Evolutionary conservation across 1,284 basidiomycete species (phyloP), one percentile per base, ranked within the genome.

Genomic region (Exobasidium cylindrosporum): DNA sequence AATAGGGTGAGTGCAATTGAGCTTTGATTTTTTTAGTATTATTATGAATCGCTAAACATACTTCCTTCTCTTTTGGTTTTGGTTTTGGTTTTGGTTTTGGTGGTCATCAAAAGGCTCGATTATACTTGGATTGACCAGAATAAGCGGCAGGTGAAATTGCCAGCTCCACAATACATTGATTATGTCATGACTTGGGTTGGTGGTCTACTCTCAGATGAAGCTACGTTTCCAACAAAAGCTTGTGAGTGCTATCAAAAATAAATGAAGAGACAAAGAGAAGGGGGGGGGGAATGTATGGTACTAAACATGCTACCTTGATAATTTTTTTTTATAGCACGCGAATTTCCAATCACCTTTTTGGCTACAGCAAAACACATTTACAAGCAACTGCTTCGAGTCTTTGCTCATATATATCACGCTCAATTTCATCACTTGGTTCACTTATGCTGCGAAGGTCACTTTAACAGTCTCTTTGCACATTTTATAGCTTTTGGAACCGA

Each of bases 121-220:
- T 98, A 97, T 82, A 94, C 93, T 3, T 99, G 95, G 95, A 90
- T 96, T 74, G 79, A 80, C 49, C 96, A 97, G 82, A 74, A 79
- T 40, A 89, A 93, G 60, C 94, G 94, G 79, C 90, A 89, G 70
- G 91, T 97, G 45, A 88, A 95, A 70, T 84, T 99, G 0, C 89
- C 95, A 14, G 95, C 95, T 2, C 91, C 95, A 4, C 95, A 92
- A 28, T 97, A 98, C 82, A 94, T 97, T 68, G 95, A 98, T 83
- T 98, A 95, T 80, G 94, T 97, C 68, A 94, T 97, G 90, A 94
- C 92, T 11, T 97, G 94, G 94, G 86, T 96, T 4, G 92, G 97
- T 77, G 94, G 94, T 74, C 83, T 96, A 29, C 84, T 97, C 40
- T 89, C 93, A 72, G 95, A 97, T 81, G 93, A 97, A 75, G 86